These are phyloP conservation scores for Phytophthora cactorum DNA, from an alignment of 352 stramenopile genomes.

Conservation along the genomic window DNA sequence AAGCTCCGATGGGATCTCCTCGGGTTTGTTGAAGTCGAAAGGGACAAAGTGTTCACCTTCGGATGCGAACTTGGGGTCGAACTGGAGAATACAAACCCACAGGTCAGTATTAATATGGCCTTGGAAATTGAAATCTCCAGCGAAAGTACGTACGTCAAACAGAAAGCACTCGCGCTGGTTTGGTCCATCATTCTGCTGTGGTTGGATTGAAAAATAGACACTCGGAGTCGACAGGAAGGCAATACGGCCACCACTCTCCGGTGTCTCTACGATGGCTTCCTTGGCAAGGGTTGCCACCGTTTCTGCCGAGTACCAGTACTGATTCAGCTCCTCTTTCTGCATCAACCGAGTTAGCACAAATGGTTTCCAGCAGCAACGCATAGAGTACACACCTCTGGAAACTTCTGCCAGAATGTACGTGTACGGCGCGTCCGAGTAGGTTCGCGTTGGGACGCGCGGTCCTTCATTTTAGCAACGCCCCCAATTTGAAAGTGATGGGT, in stretches of 20 bases:
- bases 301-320: conserved; percentile 94
- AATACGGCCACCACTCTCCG: conserved; percentile 37
- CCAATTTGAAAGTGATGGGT: conserved; percentile 1
- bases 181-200: conserved; percentile 28
- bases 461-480: conserved; percentile 8
- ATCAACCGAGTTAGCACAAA: neutral
- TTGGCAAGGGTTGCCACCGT: conserved; percentile 85
- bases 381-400: conserved; percentile 54
- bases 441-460: neutral
- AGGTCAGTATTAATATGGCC: neutral
- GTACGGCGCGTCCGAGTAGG: conserved; percentile 3
- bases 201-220: conserved; percentile 92
- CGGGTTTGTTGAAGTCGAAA: conserved; percentile 92
- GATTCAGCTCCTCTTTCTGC: conserved; percentile 95
- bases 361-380: neutral
- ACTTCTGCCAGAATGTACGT: conserved; percentile 72
- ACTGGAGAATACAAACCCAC: conserved; percentile 42
- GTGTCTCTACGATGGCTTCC: conserved; percentile 69
- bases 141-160: conserved; percentile 81
- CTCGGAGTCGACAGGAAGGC: conserved; percentile 95
- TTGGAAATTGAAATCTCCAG: neutral
- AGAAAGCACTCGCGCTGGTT: conserved; percentile 66
- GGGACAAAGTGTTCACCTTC: conserved; percentile 72
- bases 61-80: conserved; percentile 83
- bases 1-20: conserved; percentile 60